Conservation (phyloP, 257 asterid species). For the Salvia miltiorrhiza region DNA sequence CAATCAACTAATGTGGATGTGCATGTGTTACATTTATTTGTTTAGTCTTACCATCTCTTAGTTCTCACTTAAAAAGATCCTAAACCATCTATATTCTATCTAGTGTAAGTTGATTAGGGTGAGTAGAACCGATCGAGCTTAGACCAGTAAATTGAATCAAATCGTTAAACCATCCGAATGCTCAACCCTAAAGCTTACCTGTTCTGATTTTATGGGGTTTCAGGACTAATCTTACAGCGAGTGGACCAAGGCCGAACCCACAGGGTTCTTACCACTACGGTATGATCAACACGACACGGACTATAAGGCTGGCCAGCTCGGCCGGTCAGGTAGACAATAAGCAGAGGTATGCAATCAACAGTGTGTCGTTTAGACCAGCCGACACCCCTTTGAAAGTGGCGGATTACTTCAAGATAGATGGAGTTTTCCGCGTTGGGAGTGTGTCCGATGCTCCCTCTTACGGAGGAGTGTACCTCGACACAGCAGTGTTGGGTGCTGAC, state of each 20-base stretch:
- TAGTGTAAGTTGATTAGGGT: too few relatives aligned
- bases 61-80: too few relatives aligned
- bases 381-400: conserved; percentile 82
- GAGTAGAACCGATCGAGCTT: too few relatives aligned
- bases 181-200: neutral
- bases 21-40: too few relatives aligned
- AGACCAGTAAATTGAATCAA: too few relatives aligned
- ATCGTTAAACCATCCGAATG: too few relatives aligned
- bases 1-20: too few relatives aligned
- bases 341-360: conserved; percentile 79
- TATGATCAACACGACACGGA: conserved; percentile 67
- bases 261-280: conserved; percentile 94
- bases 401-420: conserved; percentile 66
- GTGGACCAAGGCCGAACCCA: conserved; percentile 92
- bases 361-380: conserved; percentile 61
- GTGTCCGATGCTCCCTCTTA: conserved; percentile 58
- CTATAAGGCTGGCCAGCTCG: conserved; percentile 59
- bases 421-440: conserved; percentile 68
- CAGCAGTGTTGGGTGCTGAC: conserved; percentile 67
- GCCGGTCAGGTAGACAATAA: conserved; percentile 70
- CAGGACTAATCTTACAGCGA: conserved; percentile 86
- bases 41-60: too few relatives aligned
- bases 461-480: conserved; percentile 77
- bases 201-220: neutral
- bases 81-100: too few relatives aligned